These are phyloP conservation scores for Monilinia fructicola DNA, from an alignment of 2,329 filamentous ascomycete genomes.

Conservation along the genomic window DNA sequence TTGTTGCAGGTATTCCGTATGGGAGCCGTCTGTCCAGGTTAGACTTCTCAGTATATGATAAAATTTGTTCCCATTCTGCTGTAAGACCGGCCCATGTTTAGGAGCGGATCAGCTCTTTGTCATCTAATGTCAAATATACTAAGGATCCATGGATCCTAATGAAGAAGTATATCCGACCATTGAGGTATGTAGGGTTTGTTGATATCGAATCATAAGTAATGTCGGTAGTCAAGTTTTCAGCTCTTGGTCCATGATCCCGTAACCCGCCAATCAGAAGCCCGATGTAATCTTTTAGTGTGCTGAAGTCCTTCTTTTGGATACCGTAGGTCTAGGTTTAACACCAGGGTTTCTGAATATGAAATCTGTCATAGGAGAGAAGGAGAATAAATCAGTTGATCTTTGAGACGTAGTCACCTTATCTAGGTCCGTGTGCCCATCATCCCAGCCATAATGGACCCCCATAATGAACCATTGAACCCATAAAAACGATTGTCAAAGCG, in stretches of 20 bases:
- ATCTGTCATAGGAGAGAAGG: slow-evolving; percentile 5
- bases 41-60: background rate
- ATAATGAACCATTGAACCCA: background rate
- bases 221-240: slow-evolving; percentile 16
- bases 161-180: slow-evolving; percentile 16
- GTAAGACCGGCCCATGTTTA: slow-evolving; percentile 9
- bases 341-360: background rate
- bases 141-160: slow-evolving; percentile 12
- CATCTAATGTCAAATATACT: slow-evolving; percentile 16
- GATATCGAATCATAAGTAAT: slow-evolving; percentile 9
- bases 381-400: slow-evolving; percentile 21
- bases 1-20: slow-evolving; percentile 10
- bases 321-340: background rate
- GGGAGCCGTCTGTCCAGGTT: background rate
- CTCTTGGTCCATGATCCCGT: background rate
- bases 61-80: slow-evolving; percentile 3
- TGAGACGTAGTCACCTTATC: slow-evolving; percentile 11
- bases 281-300: background rate
- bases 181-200: slow-evolving; percentile 7
- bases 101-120: slow-evolving; percentile 18
- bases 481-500: slow-evolving; percentile 18
- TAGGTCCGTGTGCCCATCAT: slow-evolving; percentile 16
- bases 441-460: background rate
- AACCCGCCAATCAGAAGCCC: background rate
- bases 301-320: slow-evolving; percentile 1